Evolutionary conservation across 2,329 filamentous ascomycete species (phyloP), one percentile per base, ranked within the genome.

Genomic region (Cryoendolithus antarcticus): DNA sequence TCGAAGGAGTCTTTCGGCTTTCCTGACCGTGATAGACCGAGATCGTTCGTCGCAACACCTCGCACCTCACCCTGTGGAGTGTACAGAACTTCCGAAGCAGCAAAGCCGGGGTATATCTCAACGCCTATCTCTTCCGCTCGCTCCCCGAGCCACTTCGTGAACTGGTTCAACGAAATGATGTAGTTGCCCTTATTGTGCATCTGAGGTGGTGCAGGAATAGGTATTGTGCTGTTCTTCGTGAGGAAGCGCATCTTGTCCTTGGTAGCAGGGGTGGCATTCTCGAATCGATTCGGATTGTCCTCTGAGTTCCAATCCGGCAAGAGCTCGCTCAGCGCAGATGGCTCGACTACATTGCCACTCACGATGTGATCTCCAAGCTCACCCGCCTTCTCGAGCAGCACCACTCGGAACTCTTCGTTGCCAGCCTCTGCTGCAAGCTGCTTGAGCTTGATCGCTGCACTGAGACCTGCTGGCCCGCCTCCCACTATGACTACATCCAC

Each of bases 111-210:
- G 54, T 96, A 98, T 9, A 98, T 76, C 63, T 98, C 91, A 21
- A 98, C 91, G 27, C 91, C 91, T 24, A 93, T 58, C 64, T 96
- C 91, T 63, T 98, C 91, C n/a, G 91, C 91, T 35, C 89, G 77
- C 60, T 96, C 91, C 35, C 85, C 88, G 2, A 98, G 71, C 91
- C 91, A 98, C 63, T 89, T 93, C 41, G 83, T 82, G 56, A 98
- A 81, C 62, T 96, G 85, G 62, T 93, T 96, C 54, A 98, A 66
- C 56, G 85, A 93, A 55, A 98, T 78, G 50, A 98, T 98, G 62
- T 93, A 96, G 65, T 98, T 98, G 50, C 91, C 91, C 55, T 93
- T 76, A 60, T 98, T 98, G 68, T 88, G 77, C 91, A 98, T 98
- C 66, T 96, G 91, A 27, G 91, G 91, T 33, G 91, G 91, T 9